phyloP scores from a whole-genome alignment of 108 stramenopile species.

The Nitzschia inconspicua region DNA sequence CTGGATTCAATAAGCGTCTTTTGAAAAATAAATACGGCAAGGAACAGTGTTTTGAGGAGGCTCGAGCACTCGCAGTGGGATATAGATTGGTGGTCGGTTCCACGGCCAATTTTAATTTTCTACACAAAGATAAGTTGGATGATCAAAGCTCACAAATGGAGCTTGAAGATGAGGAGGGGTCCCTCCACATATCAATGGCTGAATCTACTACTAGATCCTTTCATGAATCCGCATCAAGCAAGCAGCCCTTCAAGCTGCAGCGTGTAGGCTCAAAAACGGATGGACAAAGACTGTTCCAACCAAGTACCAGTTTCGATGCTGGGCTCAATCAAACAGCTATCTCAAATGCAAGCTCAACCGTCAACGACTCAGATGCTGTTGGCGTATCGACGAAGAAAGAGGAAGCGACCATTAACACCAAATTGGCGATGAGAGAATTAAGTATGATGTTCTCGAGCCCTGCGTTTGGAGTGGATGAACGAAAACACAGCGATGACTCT shows the following conservation, averaged over 20 bases:
- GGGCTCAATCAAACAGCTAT: constrained; percentile 39
- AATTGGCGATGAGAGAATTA: constrained; percentile 72
- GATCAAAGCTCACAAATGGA: constrained; percentile 54
- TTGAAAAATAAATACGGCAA: constrained; percentile 42
- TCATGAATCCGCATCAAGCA: constrained; percentile 26
- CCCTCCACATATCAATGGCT: constrained; percentile 24
- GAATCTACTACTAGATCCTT: constrained; percentile 2
- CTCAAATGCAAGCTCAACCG: constrained; percentile 65
- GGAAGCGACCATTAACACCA: constrained; percentile 84
- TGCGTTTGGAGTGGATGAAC: constrained; percentile 30
- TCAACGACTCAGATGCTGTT: constrained; percentile 46
- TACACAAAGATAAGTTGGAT: not conserved
- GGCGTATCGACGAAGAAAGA: constrained; percentile 39
- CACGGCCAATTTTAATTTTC: constrained; percentile 54
- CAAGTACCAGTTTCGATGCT: constrained; percentile 17
- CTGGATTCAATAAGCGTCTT: constrained; percentile 50
- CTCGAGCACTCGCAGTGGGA: constrained; percentile 29
- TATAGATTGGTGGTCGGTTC: constrained; percentile 35
- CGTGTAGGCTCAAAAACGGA: not conserved
- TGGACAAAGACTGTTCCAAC: constrained; percentile 12
- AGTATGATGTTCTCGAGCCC: constrained; percentile 91
- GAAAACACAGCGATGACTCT: constrained; percentile 12
- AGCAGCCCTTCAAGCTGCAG: not conserved
- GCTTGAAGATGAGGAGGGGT: constrained; percentile 32
- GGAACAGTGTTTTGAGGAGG: constrained; percentile 80